phyloP scores from a whole-genome alignment of 371 early-diverging fungal genomes.

The Mucor lusitanicus region DNA sequence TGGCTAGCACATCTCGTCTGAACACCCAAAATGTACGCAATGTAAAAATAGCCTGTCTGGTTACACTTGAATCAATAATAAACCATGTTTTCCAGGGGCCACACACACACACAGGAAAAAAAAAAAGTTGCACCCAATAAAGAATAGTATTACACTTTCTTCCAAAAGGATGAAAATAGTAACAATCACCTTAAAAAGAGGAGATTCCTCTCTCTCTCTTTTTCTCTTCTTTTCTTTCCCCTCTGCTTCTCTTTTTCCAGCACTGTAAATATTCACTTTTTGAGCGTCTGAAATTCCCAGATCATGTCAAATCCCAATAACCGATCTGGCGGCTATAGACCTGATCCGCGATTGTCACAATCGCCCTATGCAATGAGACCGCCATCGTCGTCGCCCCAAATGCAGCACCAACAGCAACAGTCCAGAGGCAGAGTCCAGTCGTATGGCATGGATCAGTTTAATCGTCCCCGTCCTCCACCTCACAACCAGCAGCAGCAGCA shows the following conservation, averaged over 20 bases:
- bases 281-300: background rate
- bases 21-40: constrained; percentile 14
- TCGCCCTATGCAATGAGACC: constrained; percentile 14
- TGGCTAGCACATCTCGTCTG: constrained; percentile 21
- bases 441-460: constrained; percentile 17
- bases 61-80: constrained; percentile 15
- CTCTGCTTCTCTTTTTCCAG: constrained; percentile 7
- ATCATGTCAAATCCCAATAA: constrained; percentile 26
- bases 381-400: constrained; percentile 6
- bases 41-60: constrained; percentile 15
- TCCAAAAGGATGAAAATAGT: constrained; percentile 26
- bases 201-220: constrained; percentile 13
- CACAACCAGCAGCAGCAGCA: constrained; percentile 7
- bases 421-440: constrained; percentile 10
- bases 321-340: constrained; percentile 18
- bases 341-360: constrained; percentile 26
- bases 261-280: constrained; percentile 9
- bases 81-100: constrained; percentile 18
- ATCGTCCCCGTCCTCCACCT: constrained; percentile 20
- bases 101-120: background rate
- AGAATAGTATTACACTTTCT: background rate
- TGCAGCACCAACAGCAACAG: constrained; percentile 1
- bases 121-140: constrained; percentile 2
- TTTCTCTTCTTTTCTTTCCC: background rate
- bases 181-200: constrained; percentile 15